Conservation (phyloP, 2,329 filamentous ascomycete genomes). For the Scolecobasidium constrictum region DNA sequence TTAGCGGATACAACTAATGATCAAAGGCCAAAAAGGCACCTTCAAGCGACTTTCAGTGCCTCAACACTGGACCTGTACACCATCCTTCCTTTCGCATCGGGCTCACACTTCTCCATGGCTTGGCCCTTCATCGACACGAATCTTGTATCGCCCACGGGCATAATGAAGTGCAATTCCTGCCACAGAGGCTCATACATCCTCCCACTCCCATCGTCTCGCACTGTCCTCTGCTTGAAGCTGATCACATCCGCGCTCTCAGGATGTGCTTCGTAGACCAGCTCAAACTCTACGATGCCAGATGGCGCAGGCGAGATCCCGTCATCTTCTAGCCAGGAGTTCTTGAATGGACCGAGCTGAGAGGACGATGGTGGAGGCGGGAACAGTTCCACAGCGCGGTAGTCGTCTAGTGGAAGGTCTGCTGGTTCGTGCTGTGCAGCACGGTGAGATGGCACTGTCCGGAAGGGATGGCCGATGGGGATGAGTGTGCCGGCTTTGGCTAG, state of each 20-base stretch:
- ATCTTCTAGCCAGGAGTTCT: slow-evolving; percentile 44
- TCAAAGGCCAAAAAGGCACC: too few relatives aligned
- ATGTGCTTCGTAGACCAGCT: slow-evolving; percentile 28
- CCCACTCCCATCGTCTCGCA: too few relatives aligned
- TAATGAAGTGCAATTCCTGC: slow-evolving; percentile 37
- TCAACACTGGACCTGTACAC: too few relatives aligned
- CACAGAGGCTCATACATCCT: slow-evolving; percentile 38
- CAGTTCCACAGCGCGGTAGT: slow-evolving; percentile 46
- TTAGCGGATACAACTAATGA: not conserved
- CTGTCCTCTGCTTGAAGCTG: slow-evolving; percentile 13
- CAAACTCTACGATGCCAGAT: slow-evolving; percentile 29
- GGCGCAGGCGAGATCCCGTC: slow-evolving; percentile 41
- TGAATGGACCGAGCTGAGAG: slow-evolving; percentile 23
- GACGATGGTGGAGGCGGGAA: slow-evolving; percentile 39
- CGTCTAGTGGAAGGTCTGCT: slow-evolving; percentile 37
- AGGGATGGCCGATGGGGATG: slow-evolving; percentile 40
- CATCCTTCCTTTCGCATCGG: too few relatives aligned
- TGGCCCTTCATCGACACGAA: slow-evolving; percentile 17
- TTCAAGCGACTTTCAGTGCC: too few relatives aligned
- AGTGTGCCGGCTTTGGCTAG: slow-evolving; percentile 44
- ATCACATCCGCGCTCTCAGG: slow-evolving; percentile 18
- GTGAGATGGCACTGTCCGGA: slow-evolving; percentile 40
- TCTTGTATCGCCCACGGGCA: slow-evolving; percentile 40
- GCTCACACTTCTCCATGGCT: too few relatives aligned
- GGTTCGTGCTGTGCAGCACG: slow-evolving; percentile 38